Percentiles rank a stretch among this genome's conserved stretches.
These are phyloP conservation scores for Leavenworthia alabamica DNA, from an alignment of 345 rosid species.

Conservation along the genomic window DNA sequence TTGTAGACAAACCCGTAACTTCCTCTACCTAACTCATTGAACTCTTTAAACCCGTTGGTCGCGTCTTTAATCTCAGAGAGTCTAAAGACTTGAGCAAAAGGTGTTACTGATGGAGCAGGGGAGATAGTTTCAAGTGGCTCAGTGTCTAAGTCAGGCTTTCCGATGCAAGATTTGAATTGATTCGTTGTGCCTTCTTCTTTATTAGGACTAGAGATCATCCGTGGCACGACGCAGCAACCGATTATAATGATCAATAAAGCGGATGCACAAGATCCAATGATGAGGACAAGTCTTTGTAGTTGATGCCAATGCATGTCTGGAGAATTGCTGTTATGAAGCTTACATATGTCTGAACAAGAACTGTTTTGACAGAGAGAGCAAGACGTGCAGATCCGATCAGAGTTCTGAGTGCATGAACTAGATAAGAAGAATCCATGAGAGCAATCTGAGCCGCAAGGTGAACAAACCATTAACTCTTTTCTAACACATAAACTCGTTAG, in stretches of 20 bases:
- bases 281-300: constrained; percentile 34
- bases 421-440: constrained; percentile 75
- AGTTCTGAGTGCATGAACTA: constrained; percentile 54
- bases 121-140: constrained; percentile 32
- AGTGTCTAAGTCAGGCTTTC: constrained; percentile 46
- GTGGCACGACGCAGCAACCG: constrained; percentile 48
- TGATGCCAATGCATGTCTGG: constrained; percentile 49
- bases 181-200: constrained; percentile 42
- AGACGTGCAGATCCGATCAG: constrained; percentile 68
- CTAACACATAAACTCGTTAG: constrained; percentile 63
- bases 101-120: constrained; percentile 36
- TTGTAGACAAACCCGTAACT: constrained; percentile 89
- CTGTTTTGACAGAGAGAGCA: constrained; percentile 96
- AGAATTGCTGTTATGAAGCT: constrained; percentile 36
- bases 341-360: constrained; percentile 63
- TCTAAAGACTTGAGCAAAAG: constrained; percentile 70
- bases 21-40: constrained; percentile 86
- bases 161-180: constrained; percentile 50
- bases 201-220: constrained; percentile 21
- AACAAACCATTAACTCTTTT: constrained; percentile 62
- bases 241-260: constrained; percentile 41
- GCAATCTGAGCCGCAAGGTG: constrained; percentile 71
- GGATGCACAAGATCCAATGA: constrained; percentile 40
- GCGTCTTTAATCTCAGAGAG: constrained; percentile 86
- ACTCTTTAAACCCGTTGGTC: constrained; percentile 90